Evolutionary conservation across 2,329 filamentous ascomycete species (phyloP).

Genomic region (Cladosporium sp.): DNA sequence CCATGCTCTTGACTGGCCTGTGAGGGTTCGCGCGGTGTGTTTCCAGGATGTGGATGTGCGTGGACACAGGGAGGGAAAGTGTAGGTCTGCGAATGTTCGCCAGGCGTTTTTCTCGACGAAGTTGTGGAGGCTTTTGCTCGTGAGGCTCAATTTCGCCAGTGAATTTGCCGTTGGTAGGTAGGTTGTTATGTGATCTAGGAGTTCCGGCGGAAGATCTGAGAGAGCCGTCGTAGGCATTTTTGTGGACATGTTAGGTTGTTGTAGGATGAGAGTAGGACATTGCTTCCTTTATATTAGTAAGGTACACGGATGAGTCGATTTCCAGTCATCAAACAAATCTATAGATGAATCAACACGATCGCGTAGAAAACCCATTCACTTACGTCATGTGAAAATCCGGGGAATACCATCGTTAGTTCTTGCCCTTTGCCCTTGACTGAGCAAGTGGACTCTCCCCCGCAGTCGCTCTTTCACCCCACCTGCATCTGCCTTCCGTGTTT

Average conservation of each 20-base stretch:
- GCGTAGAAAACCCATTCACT: not conserved
- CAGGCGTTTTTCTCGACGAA: slow-evolving; percentile 45
- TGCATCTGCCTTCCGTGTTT: slow-evolving; percentile 4
- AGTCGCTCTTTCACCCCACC: not conserved
- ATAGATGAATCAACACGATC: too few relatives aligned
- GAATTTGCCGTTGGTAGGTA: slow-evolving; percentile 43
- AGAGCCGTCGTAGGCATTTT: slow-evolving; percentile 22
- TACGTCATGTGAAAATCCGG: not conserved
- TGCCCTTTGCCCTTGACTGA: not conserved
- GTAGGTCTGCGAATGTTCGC: slow-evolving; percentile 43
- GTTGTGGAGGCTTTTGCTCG: slow-evolving; percentile 42
- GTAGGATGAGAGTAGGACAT: not conserved
- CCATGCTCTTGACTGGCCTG: slow-evolving; percentile 53
- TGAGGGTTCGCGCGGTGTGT: slow-evolving; percentile 50
- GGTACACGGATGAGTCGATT: too few relatives aligned
- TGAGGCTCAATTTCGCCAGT: slow-evolving; percentile 41
- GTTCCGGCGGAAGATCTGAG: slow-evolving; percentile 35
- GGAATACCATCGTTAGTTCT: too few relatives aligned
- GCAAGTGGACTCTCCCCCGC: not conserved
- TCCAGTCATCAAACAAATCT: too few relatives aligned
- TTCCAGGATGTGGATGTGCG: slow-evolving; percentile 37
- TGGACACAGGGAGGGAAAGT: slow-evolving; percentile 40
- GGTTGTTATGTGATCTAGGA: slow-evolving; percentile 33
- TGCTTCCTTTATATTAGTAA: not conserved
- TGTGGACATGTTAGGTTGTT: not conserved